Conservation (phyloP, 2,329 filamentous ascomycete species). For the Lachnellula subtilissima region DNA sequence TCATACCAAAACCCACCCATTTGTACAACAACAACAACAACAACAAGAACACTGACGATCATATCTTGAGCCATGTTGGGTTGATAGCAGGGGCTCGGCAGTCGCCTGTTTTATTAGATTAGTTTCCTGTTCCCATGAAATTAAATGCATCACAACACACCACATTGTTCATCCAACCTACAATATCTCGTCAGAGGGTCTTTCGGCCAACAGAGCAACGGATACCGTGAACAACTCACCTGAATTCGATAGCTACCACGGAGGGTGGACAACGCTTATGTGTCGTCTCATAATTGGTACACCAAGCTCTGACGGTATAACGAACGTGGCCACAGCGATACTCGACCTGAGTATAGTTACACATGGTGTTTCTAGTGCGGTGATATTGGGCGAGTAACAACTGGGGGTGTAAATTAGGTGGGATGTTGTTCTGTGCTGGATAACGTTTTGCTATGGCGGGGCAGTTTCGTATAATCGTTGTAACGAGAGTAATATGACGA, state of each 20-base stretch:
- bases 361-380: slow-evolving; percentile 38
- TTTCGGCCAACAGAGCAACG: background rate
- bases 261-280: slow-evolving; percentile 51
- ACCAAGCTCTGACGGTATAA: slow-evolving; percentile 53
- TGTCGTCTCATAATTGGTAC: slow-evolving; percentile 42
- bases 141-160: slow-evolving; percentile 12
- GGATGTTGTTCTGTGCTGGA: background rate
- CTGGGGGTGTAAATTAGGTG: background rate
- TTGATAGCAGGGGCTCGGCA: slow-evolving; percentile 22
- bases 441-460: background rate
- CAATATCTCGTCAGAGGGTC: slow-evolving; percentile 10
- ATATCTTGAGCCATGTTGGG: slow-evolving; percentile 21
- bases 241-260: slow-evolving; percentile 35
- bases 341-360: slow-evolving; percentile 55
- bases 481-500: slow-evolving; percentile 3
- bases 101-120: slow-evolving; percentile 15
- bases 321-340: slow-evolving; percentile 51
- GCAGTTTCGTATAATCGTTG: slow-evolving; percentile 4
- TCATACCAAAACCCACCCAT: background rate
- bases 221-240: slow-evolving; percentile 16
- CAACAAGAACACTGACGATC: background rate
- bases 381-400: background rate
- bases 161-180: slow-evolving; percentile 29
- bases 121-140: background rate
- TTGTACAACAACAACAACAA: background rate